Evolutionary conservation across 169 alveolate genomes (phyloP).

Genomic region (Plasmodium yoelii): DNA sequence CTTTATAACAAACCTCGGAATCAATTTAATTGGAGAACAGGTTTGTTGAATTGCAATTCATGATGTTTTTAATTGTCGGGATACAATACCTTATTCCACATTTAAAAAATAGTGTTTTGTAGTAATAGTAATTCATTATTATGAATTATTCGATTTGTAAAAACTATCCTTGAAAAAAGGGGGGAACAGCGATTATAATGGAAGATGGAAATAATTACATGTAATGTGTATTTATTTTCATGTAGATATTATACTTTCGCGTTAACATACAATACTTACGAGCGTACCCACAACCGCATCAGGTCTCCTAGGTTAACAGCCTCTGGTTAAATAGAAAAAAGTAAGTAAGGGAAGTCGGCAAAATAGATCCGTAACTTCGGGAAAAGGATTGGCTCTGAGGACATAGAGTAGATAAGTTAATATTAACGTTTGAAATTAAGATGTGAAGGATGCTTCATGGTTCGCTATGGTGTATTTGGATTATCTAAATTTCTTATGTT

Average conservation of each 20-base stretch:
- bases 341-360: constrained; percentile 95
- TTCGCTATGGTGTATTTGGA: constrained; percentile 19
- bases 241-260: too few relatives aligned
- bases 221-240: too few relatives aligned
- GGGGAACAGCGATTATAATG: constrained; percentile 70
- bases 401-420: constrained; percentile 84
- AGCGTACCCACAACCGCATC: constrained; percentile 97
- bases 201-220: too few relatives aligned
- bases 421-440: background rate
- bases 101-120: constrained; percentile 14
- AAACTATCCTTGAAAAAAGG: constrained; percentile 74
- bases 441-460: background rate
- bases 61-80: background rate
- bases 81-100: too few relatives aligned
- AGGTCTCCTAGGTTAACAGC: constrained; percentile 96
- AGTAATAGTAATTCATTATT: constrained; percentile 60
- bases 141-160: constrained; percentile 39
- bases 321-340: constrained; percentile 93
- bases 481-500: constrained; percentile 42
- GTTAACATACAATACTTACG: too few relatives aligned
- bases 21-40: constrained; percentile 92
- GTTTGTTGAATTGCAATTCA: constrained; percentile 70
- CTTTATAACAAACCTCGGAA: constrained; percentile 89
- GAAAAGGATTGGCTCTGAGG: constrained; percentile 95
- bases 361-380: constrained; percentile 94